A percentile compares a stretch with the other conserved stretches of the same genome.
phyloP scores from a whole-genome alignment of 345 rosid genomes.

The Tarenaya hassleriana region DNA sequence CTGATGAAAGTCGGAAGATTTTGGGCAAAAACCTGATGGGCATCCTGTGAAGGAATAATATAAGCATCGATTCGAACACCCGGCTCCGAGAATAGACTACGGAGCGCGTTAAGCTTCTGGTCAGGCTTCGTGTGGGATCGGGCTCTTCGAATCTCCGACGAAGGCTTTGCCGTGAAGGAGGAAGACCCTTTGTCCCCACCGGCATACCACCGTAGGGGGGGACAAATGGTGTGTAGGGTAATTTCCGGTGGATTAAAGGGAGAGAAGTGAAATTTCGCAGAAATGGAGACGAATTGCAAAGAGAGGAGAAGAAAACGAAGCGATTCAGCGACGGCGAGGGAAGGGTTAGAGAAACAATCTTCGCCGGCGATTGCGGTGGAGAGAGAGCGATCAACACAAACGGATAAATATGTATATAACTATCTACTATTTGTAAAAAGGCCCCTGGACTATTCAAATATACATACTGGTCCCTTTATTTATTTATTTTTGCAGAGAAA shows the following conservation, averaged over 20 bases:
- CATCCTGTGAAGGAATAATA: conserved; percentile 91
- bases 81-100: conserved; percentile 57
- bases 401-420: too few relatives aligned
- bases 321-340: conserved; percentile 34
- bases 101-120: conserved; percentile 64
- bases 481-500: too few relatives aligned
- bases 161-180: conserved; percentile 64
- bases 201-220: conserved; percentile 34
- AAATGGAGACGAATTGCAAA: conserved; percentile 31
- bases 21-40: conserved; percentile 87
- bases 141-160: conserved; percentile 50
- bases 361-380: conserved; percentile 37
- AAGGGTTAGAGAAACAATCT: conserved; percentile 39
- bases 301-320: conserved; percentile 31
- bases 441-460: too few relatives aligned
- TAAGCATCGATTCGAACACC: conserved; percentile 86
- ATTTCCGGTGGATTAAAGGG: conserved; percentile 20
- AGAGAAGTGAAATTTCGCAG: conserved; percentile 27
- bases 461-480: too few relatives aligned
- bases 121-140: conserved; percentile 38
- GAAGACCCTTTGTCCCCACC: conserved; percentile 26
- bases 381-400: too few relatives aligned
- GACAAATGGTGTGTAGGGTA: conserved; percentile 23
- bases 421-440: too few relatives aligned
- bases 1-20: too few relatives aligned